phyloP scores from a whole-genome alignment of 345 rosid species.

The Pugionium cornutum region DNA sequence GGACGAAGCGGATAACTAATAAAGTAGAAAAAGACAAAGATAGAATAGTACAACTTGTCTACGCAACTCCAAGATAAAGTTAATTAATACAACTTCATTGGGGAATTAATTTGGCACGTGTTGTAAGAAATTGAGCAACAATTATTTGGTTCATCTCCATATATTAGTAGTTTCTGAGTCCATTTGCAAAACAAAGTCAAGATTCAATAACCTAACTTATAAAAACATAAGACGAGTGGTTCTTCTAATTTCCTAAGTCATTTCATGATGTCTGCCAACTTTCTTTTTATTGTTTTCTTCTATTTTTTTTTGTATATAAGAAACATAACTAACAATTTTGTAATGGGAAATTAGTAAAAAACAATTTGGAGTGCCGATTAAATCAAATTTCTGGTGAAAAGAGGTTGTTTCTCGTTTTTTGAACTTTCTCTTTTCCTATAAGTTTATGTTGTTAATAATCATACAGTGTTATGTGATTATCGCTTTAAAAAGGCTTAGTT shows the following conservation, averaged over 20 bases:
- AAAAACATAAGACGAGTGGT: neutral
- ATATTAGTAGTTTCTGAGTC: conserved; percentile 25
- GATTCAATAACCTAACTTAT: conserved; percentile 21
- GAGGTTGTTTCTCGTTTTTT: neutral
- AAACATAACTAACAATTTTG: too few relatives aligned
- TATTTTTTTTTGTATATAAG: too few relatives aligned
- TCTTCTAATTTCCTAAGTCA: neutral
- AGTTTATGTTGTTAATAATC: too few relatives aligned
- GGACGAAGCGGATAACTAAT: conserved; percentile 18
- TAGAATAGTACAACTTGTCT: conserved; percentile 31
- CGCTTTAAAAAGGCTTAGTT: neutral
- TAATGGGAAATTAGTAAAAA: neutral
- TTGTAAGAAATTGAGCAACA: neutral
- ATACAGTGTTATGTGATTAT: neutral
- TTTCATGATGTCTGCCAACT: conserved; percentile 22
- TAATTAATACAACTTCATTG: neutral
- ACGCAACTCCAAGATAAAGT: conserved; percentile 35
- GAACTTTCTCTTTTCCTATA: too few relatives aligned
- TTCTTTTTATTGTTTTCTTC: neutral
- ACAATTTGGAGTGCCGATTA: neutral
- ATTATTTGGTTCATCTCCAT: conserved; percentile 31
- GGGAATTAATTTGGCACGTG: conserved; percentile 30
- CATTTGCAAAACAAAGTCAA: conserved; percentile 10
- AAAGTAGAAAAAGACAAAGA: conserved; percentile 9
- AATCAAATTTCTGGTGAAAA: neutral